Evolutionary conservation across 2,329 filamentous ascomycete genomes (phyloP).

Genomic region (Pseudocercospora musae): DNA sequence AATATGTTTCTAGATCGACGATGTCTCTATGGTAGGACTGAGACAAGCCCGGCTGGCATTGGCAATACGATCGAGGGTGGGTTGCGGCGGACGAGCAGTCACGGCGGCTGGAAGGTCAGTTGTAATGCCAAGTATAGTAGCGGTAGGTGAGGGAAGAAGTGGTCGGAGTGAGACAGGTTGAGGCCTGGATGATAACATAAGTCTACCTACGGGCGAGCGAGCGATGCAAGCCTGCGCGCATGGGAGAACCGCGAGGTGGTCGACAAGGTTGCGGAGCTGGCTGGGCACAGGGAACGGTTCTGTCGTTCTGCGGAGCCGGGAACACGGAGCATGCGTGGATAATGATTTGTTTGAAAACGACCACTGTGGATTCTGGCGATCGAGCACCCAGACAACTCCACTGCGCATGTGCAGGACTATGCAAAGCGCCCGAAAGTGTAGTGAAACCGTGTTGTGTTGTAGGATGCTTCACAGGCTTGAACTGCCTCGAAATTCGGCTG

Average conservation of each 20-base stretch:
- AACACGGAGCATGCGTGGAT: not conserved
- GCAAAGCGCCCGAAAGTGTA: not conserved
- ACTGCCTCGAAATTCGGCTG: not conserved
- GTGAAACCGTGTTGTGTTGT: not conserved
- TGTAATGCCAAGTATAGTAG: not conserved
- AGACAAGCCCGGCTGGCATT: slow-evolving; percentile 9
- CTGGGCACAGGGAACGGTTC: not conserved
- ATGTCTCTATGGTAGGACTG: slow-evolving; percentile 7
- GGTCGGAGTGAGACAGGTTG: slow-evolving; percentile 12
- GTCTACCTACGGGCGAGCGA: not conserved
- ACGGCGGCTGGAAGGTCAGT: slow-evolving; percentile 3
- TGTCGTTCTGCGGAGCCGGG: not conserved
- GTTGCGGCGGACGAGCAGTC: not conserved
- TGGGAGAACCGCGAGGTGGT: not conserved
- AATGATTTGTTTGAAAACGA: not conserved
- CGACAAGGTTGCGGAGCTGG: slow-evolving; percentile 7
- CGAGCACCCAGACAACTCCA: not conserved
- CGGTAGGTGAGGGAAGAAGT: not conserved
- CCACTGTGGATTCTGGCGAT: not conserved
- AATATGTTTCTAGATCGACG: slow-evolving; percentile 15
- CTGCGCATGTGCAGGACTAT: not conserved
- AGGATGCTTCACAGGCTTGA: not conserved
- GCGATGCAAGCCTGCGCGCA: not conserved
- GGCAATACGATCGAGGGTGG: slow-evolving; percentile 4
- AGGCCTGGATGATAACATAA: not conserved